Evolutionary conservation across 768 basidiomycete genomes (phyloP).

Genomic region (Leucosporidium yakuticum): DNA sequence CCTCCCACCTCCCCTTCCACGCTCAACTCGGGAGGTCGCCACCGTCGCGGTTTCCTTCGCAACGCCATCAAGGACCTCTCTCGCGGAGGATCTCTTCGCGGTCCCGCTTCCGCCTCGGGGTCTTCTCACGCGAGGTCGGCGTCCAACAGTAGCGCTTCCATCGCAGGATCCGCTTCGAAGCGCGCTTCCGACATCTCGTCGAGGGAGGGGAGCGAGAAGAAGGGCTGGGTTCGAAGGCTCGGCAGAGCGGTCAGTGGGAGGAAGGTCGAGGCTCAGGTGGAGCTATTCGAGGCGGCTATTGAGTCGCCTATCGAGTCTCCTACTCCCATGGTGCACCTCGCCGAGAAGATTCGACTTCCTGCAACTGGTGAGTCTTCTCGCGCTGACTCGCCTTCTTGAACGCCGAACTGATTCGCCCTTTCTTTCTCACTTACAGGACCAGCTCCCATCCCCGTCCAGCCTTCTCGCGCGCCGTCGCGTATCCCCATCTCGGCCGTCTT

Average conservation of each 20-base stretch:
- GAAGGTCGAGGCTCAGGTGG: conserved; percentile 14
- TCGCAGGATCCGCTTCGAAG: no score
- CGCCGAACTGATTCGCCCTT: neutral
- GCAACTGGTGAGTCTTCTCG: neutral
- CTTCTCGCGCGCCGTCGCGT: conserved; percentile 4
- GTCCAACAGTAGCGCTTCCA: neutral
- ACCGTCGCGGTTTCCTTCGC: conserved; percentile 21
- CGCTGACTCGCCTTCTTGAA: neutral
- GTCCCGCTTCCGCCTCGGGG: neutral
- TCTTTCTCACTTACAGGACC: neutral
- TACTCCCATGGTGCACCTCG: neutral
- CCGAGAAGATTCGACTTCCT: neutral
- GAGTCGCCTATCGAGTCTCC: neutral
- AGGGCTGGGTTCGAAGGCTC: conserved; percentile 9
- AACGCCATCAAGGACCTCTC: conserved; percentile 6
- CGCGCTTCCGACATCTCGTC: neutral
- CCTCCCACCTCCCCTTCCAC: neutral
- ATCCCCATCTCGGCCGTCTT: conserved; percentile 17
- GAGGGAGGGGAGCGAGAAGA: neutral
- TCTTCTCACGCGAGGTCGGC: neutral
- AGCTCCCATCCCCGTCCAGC: neutral
- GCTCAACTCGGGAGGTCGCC: conserved; percentile 4
- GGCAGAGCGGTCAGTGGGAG: conserved; percentile 8
- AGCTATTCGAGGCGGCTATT: conserved; percentile 12
- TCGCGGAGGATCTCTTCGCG: neutral